These are phyloP conservation scores for Leishmania turanica DNA, from an alignment of 208 protist species.

Conservation along the genomic window DNA sequence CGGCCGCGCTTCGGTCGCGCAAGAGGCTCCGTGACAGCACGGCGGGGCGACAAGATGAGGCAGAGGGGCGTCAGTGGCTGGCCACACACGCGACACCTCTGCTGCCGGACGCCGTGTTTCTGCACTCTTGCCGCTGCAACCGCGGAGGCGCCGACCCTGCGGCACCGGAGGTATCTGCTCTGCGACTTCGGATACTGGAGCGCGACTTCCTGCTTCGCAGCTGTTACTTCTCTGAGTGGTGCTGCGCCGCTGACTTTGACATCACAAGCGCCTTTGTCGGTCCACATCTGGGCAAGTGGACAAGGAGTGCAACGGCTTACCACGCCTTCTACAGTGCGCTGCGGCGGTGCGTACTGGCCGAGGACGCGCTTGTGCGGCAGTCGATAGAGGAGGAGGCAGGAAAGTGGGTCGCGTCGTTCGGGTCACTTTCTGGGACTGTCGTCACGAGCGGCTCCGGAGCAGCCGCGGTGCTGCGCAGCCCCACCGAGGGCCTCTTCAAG, in stretches of 20 bases:
- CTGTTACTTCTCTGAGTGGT: conserved; percentile 29
- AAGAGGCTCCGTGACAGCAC: conserved; percentile 5
- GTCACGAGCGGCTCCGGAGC: not conserved
- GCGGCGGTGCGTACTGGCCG: conserved; percentile 8
- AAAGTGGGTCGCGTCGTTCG: not conserved
- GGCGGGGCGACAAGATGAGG: not conserved
- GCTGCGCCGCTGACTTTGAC: conserved; percentile 29
- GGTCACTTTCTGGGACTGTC: not conserved
- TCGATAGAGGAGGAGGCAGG: not conserved
- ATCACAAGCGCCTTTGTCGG: not conserved
- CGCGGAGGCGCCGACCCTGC: not conserved
- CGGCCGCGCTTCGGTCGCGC: not conserved
- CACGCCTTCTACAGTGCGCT: conserved; percentile 23
- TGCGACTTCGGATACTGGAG: conserved; percentile 17
- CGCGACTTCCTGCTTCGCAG: conserved; percentile 11
- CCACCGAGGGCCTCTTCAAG: conserved; percentile 11
- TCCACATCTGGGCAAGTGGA: not conserved
- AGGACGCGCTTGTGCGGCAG: not conserved
- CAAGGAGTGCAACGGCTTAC: not conserved
- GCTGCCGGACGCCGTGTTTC: not conserved
- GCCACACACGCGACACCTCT: not conserved
- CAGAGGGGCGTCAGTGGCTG: not conserved
- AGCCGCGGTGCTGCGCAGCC: not conserved
- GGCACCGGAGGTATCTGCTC: not conserved
- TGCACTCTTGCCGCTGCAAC: not conserved